Base-by-base conservation (phyloP, 1,284 basidiomycete genomes). In the Apiotrichum montevideense region DNA sequence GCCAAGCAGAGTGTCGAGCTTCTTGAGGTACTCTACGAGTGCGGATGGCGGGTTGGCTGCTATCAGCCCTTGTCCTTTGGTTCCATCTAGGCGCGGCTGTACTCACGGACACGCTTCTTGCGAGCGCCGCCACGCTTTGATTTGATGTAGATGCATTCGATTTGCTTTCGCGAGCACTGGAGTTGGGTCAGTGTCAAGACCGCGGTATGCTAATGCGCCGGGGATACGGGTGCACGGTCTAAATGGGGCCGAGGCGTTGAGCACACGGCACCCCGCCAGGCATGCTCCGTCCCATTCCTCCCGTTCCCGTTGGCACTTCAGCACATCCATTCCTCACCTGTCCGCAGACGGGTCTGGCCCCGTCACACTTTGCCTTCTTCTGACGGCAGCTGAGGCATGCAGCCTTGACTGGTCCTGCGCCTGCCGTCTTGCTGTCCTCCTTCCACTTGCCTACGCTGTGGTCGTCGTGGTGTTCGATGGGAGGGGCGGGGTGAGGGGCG, bases 301-400 rank as follows among this genome's bases (percentile, higher is more conserved):
- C 21, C 21, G 21, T 21, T 21, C 21, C 21, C 21, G 21, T 21
- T 21, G 21, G 21, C 21, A 21, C 21, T 21, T 21, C 21, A 21
- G 21, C 21, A 21, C 21, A 21, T 21, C 21, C 37, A 39, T 46
- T 11, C 67, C 73, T 61, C 48, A 76, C 74, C 62, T 74, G 73
- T 3, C 68, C 66, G 54, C 76, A 78, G 32, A 72, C 62, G 0
- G 76, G 76, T 58, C 70, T 66, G 0, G 58, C 64, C 5, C 76
- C 76, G 57, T 76, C 75, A 50, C 76, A 78, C 58, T 75, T 73
- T 10, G 72, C 73, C 65, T 78, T 78, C 51, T 73, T 74, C 37
- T 64, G 64, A 34, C 76, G 63, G 53, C 76, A 78, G 45, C 68
- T 71, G 21, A 78, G 60, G 59, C 76, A 78, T 32, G 76, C 76